These are phyloP conservation scores for Aspergillus hancockii DNA, from an alignment of 495 filamentous ascomycete genomes.

Conservation along the genomic window DNA sequence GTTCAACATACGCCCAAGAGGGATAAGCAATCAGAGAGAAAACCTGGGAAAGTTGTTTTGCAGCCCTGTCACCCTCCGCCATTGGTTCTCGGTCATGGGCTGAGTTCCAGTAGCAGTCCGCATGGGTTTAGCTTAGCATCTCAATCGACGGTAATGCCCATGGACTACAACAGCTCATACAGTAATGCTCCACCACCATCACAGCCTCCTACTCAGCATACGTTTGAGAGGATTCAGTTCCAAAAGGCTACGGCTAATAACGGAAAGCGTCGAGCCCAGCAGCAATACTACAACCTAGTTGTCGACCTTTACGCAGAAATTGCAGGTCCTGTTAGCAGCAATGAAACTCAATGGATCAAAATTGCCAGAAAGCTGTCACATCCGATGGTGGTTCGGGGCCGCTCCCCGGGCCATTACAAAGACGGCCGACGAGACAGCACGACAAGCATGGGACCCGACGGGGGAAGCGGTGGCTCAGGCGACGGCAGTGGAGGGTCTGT, in stretches of 20 bases:
- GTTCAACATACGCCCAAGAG: conserved; percentile 95
- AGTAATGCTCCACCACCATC: conserved; percentile 32
- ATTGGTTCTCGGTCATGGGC: conserved; percentile 31
- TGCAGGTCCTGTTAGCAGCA: conserved; percentile 32
- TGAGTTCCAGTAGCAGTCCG: conserved; percentile 27
- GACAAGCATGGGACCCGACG: conserved; percentile 71
- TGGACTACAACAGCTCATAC: conserved; percentile 45
- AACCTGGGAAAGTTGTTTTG: conserved; percentile 71
- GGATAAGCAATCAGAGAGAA: conserved; percentile 84
- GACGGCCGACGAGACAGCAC: conserved; percentile 73
- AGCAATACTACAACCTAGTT: conserved; percentile 92
- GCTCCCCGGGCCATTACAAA: conserved; percentile 92
- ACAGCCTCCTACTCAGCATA: conserved; percentile 51
- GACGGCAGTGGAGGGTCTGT: conserved; percentile 33
- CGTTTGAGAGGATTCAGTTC: conserved; percentile 95
- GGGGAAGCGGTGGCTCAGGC: conserved; percentile 41
- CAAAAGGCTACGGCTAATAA: conserved; percentile 97
- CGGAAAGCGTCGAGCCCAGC: conserved; percentile 84
- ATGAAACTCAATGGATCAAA: conserved; percentile 63
- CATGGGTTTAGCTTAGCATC: conserved; percentile 33
- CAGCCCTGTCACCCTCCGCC: conserved; percentile 63
- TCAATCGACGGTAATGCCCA: conserved; percentile 29
- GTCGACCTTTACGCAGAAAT: conserved; percentile 87
- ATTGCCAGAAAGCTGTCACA: conserved; percentile 77
- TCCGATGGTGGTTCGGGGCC: conserved; percentile 89